Conservation (phyloP, 192 early-diverging fungal genomes). For the Spizellomyces sp. region DNA sequence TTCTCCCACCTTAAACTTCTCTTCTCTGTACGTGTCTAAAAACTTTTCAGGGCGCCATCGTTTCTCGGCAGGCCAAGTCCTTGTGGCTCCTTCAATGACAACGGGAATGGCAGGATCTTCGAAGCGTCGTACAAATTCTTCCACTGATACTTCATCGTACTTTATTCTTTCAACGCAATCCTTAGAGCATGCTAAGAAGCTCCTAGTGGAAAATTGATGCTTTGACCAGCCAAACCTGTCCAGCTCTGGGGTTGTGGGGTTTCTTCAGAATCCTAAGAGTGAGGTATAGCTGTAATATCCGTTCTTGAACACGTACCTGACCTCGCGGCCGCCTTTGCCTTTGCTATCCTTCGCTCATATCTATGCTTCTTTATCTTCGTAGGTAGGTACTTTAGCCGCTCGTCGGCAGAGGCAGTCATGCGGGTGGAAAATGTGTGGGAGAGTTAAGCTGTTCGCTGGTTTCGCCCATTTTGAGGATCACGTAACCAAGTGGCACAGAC, state of each 20-base stretch:
- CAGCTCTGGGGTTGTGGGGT: conserved; percentile 48
- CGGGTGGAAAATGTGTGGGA: no score
- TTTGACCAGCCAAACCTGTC: conserved; percentile 65
- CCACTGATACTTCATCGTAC: conserved; percentile 50
- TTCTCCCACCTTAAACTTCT: conserved; percentile 80
- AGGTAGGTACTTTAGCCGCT: no score
- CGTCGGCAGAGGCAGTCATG: no score
- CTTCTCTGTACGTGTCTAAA: conserved; percentile 43
- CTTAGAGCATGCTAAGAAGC: conserved; percentile 53
- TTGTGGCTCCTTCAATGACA: conserved; percentile 57
- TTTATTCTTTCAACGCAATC: conserved; percentile 59
- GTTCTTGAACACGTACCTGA: no score
- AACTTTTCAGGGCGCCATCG: conserved; percentile 60
- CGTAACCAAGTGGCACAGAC: no score
- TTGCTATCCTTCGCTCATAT: no score
- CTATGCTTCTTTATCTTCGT: no score
- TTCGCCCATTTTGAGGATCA: no score
- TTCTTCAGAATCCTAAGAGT: no score
- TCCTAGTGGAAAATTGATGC: conserved; percentile 46
- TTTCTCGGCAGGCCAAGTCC: conserved; percentile 56
- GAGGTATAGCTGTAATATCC: no score
- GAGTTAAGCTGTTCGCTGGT: no score
- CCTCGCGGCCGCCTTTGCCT: no score
- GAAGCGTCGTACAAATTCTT: conserved; percentile 62
- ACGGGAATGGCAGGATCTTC: conserved; percentile 61